Conservation (phyloP, 2,329 filamentous ascomycete genomes). For the Ampelomyces quisqualis region DNA sequence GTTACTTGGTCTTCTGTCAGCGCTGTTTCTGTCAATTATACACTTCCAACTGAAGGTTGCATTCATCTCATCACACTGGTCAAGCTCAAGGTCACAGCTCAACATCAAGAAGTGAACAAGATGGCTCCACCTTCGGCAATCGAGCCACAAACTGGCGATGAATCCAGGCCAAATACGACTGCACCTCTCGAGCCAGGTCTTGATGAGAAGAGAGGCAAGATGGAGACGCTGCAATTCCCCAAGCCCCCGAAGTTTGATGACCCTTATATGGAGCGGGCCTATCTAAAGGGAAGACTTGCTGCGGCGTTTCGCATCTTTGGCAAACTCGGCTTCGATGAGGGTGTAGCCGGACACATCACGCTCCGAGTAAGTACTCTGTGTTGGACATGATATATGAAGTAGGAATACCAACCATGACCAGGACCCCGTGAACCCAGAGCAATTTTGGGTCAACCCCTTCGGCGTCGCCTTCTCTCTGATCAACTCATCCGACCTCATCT, state of each 20-base stretch:
- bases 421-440: conserved; percentile 59
- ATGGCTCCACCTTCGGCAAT: conserved; percentile 39
- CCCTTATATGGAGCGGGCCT: conserved; percentile 40
- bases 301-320: conserved; percentile 45
- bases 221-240: conserved; percentile 28
- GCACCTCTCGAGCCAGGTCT: conserved; percentile 39
- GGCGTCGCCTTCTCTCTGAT: conserved; percentile 63
- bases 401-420: conserved; percentile 10
- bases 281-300: conserved; percentile 42
- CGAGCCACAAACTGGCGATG: conserved; percentile 26
- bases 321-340: conserved; percentile 44
- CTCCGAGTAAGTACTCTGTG: conserved; percentile 47
- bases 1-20: no score
- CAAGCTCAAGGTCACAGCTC: neutral
- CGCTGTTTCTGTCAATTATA: no score
- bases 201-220: conserved; percentile 27
- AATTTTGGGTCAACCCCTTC: conserved; percentile 69
- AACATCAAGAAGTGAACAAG: neutral
- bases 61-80: neutral
- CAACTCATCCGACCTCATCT: conserved; percentile 66
- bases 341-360: conserved; percentile 64
- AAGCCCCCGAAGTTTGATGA: conserved; percentile 42
- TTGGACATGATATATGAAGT: no score
- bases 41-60: neutral
- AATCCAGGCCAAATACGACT: conserved; percentile 28